Evolutionary conservation across 176 grass and related monocot species (phyloP).

Genomic region (Typha latifolia): DNA sequence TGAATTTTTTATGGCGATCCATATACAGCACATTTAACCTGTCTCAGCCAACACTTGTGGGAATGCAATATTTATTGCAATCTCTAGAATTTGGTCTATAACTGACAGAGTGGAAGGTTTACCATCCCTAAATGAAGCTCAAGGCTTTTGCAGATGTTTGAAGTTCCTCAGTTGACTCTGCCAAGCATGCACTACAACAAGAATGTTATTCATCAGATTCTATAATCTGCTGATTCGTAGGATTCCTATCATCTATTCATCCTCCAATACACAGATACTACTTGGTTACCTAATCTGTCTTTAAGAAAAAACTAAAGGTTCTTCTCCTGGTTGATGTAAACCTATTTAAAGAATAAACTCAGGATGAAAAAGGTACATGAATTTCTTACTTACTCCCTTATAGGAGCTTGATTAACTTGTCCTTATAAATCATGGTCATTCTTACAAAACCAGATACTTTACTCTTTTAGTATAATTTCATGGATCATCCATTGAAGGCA

Average conservation of each 20-base stretch:
- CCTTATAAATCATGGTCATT: not conserved
- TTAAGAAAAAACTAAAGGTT: not conserved
- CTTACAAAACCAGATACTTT: not conserved
- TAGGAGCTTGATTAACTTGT: not conserved
- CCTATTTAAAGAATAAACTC: not conserved
- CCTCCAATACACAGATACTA: not conserved
- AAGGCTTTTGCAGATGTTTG: not conserved
- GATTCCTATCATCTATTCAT: not conserved
- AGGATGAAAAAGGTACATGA: not conserved
- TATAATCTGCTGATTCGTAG: not conserved
- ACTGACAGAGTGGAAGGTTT: not conserved
- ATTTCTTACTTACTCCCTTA: not conserved
- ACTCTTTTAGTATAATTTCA: not conserved
- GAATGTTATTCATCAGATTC: not conserved
- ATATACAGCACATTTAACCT: constrained; percentile 1
- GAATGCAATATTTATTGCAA: not conserved
- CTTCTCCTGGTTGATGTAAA: not conserved
- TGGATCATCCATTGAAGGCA: not conserved
- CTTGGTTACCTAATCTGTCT: not conserved
- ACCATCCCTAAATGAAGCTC: not conserved
- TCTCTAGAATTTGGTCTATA: not conserved
- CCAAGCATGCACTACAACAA: not conserved
- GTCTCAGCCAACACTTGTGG: not conserved
- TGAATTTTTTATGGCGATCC: not conserved
- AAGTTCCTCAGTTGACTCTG: not conserved